Percentiles rank a stretch among this genome's conserved stretches.
phyloP scores from a whole-genome alignment of 768 basidiomycete genomes.

The Amylocystis lapponica region DNA sequence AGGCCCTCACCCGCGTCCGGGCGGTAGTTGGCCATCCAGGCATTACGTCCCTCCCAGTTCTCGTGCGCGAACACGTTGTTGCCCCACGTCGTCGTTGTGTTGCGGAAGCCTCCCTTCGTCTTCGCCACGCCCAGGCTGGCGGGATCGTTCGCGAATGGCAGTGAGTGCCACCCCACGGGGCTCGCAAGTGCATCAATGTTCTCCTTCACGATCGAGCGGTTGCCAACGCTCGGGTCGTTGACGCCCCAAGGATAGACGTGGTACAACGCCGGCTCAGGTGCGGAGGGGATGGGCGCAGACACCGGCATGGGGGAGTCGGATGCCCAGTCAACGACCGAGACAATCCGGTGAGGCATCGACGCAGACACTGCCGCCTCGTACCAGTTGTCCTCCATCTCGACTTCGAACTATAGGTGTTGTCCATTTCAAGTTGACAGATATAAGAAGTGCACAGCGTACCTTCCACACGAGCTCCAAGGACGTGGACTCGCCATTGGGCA shows the following conservation, averaged over 20 bases:
- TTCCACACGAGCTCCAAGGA: slow-evolving; percentile 80
- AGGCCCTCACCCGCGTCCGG: slow-evolving; percentile 56
- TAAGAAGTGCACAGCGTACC: slow-evolving; percentile 39
- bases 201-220: slow-evolving; percentile 53
- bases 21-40: slow-evolving; percentile 69
- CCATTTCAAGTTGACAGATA: neutral
- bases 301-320: slow-evolving; percentile 57
- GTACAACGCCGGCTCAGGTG: slow-evolving; percentile 40
- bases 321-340: slow-evolving; percentile 94
- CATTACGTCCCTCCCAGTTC: slow-evolving; percentile 76
- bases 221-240: slow-evolving; percentile 78
- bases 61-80: slow-evolving; percentile 94
- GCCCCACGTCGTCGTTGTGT: slow-evolving; percentile 80
- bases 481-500: slow-evolving; percentile 57
- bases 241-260: slow-evolving; percentile 75
- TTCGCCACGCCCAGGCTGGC: slow-evolving; percentile 22
- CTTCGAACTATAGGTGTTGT: slow-evolving; percentile 54
- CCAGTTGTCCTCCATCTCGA: slow-evolving; percentile 94
- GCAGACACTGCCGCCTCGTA: slow-evolving; percentile 87
- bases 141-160: slow-evolving; percentile 72
- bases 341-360: slow-evolving; percentile 64
- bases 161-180: slow-evolving; percentile 87
- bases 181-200: slow-evolving; percentile 74
- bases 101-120: slow-evolving; percentile 28
- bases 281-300: slow-evolving; percentile 24